Evolutionary conservation across 495 filamentous ascomycete species (phyloP).

Genomic region (Penicillium parvum): DNA sequence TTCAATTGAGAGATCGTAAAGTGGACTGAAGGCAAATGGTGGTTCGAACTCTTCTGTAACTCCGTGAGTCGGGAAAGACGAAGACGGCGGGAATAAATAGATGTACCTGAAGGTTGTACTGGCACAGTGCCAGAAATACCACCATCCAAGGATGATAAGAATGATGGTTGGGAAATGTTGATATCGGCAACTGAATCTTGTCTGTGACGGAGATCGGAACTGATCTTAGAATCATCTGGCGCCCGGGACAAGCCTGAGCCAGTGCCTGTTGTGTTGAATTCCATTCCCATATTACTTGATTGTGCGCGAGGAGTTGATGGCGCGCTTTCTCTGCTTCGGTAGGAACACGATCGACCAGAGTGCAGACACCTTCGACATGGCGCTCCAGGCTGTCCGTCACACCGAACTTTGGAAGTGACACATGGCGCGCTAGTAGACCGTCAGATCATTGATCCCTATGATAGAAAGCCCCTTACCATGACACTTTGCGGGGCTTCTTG

Average conservation of each 20-base stretch:
- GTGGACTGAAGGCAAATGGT: constrained; percentile 1
- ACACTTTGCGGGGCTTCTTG: constrained; percentile 3
- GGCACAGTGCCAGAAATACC: background rate
- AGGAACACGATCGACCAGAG: constrained; percentile 4
- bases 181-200: background rate
- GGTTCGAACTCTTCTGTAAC: constrained; percentile 1
- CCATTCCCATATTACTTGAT: background rate
- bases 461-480: constrained; percentile 4
- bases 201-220: background rate
- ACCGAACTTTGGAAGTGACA: constrained; percentile 3
- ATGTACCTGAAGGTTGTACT: background rate
- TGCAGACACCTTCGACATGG: constrained; percentile 1
- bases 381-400: constrained; percentile 3
- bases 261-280: background rate
- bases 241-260: background rate
- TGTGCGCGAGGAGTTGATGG: background rate
- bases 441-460: background rate
- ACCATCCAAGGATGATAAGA: background rate
- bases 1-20: constrained; percentile 5
- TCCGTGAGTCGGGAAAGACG: background rate
- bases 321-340: constrained; percentile 1
- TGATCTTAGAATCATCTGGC: background rate
- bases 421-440: constrained; percentile 1
- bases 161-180: background rate
- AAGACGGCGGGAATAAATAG: background rate